Evolutionary conservation across 2,329 filamentous ascomycete genomes (phyloP).

Genomic region (Parastagonospora nodorum): DNA sequence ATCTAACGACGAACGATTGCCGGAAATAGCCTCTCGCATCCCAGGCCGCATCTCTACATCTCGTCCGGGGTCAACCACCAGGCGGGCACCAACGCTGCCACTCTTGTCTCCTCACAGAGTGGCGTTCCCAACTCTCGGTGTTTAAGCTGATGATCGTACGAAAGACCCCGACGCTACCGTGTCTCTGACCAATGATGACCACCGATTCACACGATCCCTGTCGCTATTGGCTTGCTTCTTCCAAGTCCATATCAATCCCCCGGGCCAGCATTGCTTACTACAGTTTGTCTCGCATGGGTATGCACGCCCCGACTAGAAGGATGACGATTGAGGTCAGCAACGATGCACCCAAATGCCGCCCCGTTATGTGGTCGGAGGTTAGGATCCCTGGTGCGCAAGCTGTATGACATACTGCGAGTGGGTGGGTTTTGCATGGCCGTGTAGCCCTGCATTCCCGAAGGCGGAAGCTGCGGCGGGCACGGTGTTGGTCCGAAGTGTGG

Average conservation of each 20-base stretch:
- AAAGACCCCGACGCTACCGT: slow-evolving; percentile 21
- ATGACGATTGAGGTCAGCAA: slow-evolving; percentile 26
- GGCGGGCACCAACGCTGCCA: neutral
- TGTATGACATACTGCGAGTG: slow-evolving; percentile 4
- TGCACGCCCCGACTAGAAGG: slow-evolving; percentile 13
- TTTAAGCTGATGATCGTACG: slow-evolving; percentile 27
- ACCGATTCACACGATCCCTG: slow-evolving; percentile 15
- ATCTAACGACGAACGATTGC: neutral
- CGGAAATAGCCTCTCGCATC: neutral
- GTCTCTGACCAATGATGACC: slow-evolving; percentile 19
- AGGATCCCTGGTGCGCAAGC: slow-evolving; percentile 13
- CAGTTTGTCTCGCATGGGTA: slow-evolving; percentile 7
- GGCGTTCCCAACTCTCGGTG: slow-evolving; percentile 22
- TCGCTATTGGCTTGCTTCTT: slow-evolving; percentile 26
- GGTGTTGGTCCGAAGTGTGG: slow-evolving; percentile 11
- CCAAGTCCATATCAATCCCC: slow-evolving; percentile 18
- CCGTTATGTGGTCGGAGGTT: slow-evolving; percentile 5
- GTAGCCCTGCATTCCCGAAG: slow-evolving; percentile 27
- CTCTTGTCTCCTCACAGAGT: neutral
- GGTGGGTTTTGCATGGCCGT: slow-evolving; percentile 9
- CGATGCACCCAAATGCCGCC: slow-evolving; percentile 7
- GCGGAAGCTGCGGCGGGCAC: slow-evolving; percentile 7
- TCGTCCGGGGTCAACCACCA: neutral
- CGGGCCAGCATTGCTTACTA: slow-evolving; percentile 32
- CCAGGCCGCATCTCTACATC: neutral